Evolutionary conservation across 805 yeast genomes (phyloP), one percentile per base, ranked within the genome.

Genomic region (Barnettozyma salicaria): DNA sequence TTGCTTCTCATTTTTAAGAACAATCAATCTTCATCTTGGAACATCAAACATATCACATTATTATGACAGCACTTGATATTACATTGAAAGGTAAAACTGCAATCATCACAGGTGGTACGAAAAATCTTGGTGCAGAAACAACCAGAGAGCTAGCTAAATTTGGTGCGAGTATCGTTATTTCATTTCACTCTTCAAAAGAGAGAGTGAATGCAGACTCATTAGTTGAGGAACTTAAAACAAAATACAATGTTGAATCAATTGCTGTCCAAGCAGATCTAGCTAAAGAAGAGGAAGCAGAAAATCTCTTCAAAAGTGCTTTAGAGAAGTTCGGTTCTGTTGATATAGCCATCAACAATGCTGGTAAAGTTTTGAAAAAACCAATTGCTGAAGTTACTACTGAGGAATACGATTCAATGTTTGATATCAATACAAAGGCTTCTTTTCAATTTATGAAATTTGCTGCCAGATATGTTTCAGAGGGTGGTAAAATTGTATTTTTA

Each of bases 261-360:
- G 31, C 40, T 2, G 29, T 52, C 22, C 48, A 49, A 25, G 57
- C 50, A 23, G 52, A 52, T 36, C 24, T 52, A 16, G 33, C 54
- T 16, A 32, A 51, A 3, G 76, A 74, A 32, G 58, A 47, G 1
- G 73, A 67, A 9, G 60, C 67, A 24, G 53, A 58, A 16, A 56
- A 61, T 20, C 56, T 78, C 37, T 78, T 79, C 48, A 67, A 57
- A 13, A 57, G 55, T 9, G 73, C 77, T 7, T 60, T 61, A 36
- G 41, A 53, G 11, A 55, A 59, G 27, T 68, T 75, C 39, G 80
- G 80, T 25, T 51, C 59, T 16, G 60, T 75, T 44, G 82, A 79
- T 48, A 66, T 74, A 51, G 85, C 84, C n/a, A 64, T 79, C 48
- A 78, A 78, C 60, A 77, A 75, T 45, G 78, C 77, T 27, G 86